Base-by-base conservation (phyloP, 345 rosid species). In the Streptanthus diversifolius region DNA sequence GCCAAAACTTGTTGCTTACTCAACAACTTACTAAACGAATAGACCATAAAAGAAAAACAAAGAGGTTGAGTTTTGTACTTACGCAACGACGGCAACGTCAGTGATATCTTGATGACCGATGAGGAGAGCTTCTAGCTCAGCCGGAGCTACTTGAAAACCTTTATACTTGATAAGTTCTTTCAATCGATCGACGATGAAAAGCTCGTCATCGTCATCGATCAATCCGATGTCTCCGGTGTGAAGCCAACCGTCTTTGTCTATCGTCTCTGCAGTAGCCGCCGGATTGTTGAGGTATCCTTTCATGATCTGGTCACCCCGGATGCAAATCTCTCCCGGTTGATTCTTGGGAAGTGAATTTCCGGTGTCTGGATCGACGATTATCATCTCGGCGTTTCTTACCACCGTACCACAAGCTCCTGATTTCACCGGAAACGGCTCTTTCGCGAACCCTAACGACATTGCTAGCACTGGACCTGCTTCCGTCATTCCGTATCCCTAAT, bases 381-480 rank as follows among this genome's bases (percentile, higher is more conserved):
- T 78, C 81, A 78, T 73, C 78, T 78, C 81, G 7, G 97, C 97
- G 22, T 93, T 93, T 71, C 98, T 83, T 0, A 89, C 87, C 0
- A 91, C 96, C 2, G 96, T 91, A 9, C 97, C 98, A 70, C 97
- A 91, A 0, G 97, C 91, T 2, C 98, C 97, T 2, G 96, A 82
- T 77, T 91, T 95, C 1, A 88, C 85, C 19, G 83, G 84, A 7
- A 83, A 87, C 0, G 93, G 89, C 7, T 91, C 84, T 63, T 91
- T 95, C 0, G 99, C 97, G 29, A 95, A 91, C 14, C 93, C 87
- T 65, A 86, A 52, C 13, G 95, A 85, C 99, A 93, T 89, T n/a
- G 98, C 80, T 19, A 93, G 73, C 14, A 92, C 93, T 2, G 95
- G 96, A 6, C 97, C 97, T 5, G 96, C 99, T 81, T 93, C 97